Evolutionary conservation across 1,139 yeast genomes (phyloP), one percentile per base, ranked within the genome.

Genomic region (Saccharomycopsis hybrid): DNA sequence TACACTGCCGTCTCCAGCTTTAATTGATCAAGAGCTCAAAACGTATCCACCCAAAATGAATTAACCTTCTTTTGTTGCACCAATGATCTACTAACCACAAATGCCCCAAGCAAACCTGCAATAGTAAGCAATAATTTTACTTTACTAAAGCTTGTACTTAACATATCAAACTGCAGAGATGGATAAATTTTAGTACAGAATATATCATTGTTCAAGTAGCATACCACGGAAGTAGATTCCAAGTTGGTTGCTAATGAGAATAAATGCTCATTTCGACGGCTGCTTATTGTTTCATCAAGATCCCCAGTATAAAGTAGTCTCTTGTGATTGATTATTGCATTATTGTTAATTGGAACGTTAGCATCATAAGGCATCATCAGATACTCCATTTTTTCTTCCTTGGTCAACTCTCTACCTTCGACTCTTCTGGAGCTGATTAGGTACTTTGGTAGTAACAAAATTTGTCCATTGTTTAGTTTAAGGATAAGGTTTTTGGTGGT

Each of bases 151-250:
- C 73, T 73, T 44, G 74, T 71, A 43, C 82, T 76, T 60, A 89
- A 74, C 53, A 81, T 71, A 65, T 92, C 98, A 66, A 87, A 90
- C 46, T 89, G 86, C 50, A 78, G 77, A 0, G 96, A 87, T 1
- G 97, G 97, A 49, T 85, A 78, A 27, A 85, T 72, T 49, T 80
- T 71, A 0, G 94, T 82, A 62, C 90, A 86, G 67, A 85, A 90
- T 25, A 85, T 66, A 62, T 87, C 95, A 41, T 73, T 69, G 37
- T 87, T 88, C 49, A 76, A 68, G 28, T 78, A 75, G 56, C 94
- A 82, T 1, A 89, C 76, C 36, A 85, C 71, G 2, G 84, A 72
- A 0, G 97, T 88, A 1, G 95, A 85, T 65, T 92, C 98, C 52
- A 88, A 70, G 43, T 78, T 74, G 0, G 97, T 84, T 1, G 92